Conservation (phyloP, 75 land plant species). For the Azolla pinnata region DNA sequence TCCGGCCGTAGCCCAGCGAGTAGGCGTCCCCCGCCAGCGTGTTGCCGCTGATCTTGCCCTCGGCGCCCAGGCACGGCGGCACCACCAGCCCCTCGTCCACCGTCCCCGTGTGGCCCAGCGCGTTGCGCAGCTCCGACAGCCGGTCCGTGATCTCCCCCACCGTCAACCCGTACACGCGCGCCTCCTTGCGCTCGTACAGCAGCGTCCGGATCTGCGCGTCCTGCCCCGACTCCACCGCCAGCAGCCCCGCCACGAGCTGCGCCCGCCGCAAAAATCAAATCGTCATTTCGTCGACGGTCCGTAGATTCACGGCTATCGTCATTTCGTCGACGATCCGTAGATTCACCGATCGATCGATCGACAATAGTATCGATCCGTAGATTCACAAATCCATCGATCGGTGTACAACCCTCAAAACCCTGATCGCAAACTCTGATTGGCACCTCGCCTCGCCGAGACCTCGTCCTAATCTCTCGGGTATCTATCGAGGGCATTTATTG, state of each 20-base stretch:
- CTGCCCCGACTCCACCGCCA: conserved; percentile 79
- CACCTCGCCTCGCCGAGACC: no score
- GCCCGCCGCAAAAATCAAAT: no score
- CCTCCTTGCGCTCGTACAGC: conserved; percentile 39
- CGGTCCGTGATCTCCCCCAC: conserved; percentile 51
- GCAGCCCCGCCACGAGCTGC: conserved; percentile 53
- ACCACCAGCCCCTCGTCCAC: conserved; percentile 70
- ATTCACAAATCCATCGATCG: no score
- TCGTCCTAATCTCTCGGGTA: no score
- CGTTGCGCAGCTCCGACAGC: conserved; percentile 46
- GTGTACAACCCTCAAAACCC: no score
- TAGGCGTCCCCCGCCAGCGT: conserved; percentile 38
- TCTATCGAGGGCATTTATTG: no score
- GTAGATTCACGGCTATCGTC: no score
- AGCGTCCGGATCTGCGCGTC: conserved; percentile 60
- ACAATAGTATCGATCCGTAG: no score
- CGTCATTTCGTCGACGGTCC: no score
- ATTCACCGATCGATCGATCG: no score
- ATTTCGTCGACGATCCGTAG: no score
- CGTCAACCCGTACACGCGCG: conserved; percentile 34
- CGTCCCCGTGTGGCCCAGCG: conserved; percentile 22
- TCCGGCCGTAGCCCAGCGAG: conserved; percentile 47
- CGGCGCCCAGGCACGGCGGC: conserved; percentile 32
- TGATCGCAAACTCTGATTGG: no score
- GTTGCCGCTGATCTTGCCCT: conserved; percentile 30